Base-by-base conservation (phyloP, 2,329 filamentous ascomycete genomes). In the Ceratocystis cacaofunesta region DNA sequence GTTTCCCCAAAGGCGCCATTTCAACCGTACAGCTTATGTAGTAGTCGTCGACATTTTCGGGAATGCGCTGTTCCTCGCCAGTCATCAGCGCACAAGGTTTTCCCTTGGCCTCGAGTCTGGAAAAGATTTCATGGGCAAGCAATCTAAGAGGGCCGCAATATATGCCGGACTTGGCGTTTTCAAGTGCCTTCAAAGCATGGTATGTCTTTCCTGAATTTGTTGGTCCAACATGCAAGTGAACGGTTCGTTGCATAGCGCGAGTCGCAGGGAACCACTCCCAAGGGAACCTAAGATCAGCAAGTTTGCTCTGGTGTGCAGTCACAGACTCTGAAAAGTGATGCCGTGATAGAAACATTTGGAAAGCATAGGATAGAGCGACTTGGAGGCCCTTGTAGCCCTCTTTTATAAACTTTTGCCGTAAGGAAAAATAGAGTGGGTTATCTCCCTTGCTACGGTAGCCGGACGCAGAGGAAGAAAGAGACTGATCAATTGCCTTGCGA, bases 201-300 rank as follows among this genome's bases (percentile, higher is more conserved):
- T 97, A 99, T 0, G 95, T 99, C 79, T 99, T 99, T 66, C 94
- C 94, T 0, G 94, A 97, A 74, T 99, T 99, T 1, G 94, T 99
- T 1, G 94, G 94, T 0, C 94, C 94, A 62, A 99, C 91, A 71
- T 99, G 94, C 22, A 99, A 78, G 76, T 97, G 90, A 50, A 99
- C 82, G 0, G 85, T 92, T 57, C 94, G 82, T 71, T 92, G 89
- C 70, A 94, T 79, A 58, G 84, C 80, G 67, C 95, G 83, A 1
- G 94, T 94, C 3, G 83, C 85, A 0, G 92, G 90, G 72, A 87
- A 97, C 92, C 92, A 97, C 74, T 99, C 94, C 64, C 86, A 82
- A 0, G 94, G 94, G 74, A 85, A 91, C n/a, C 91, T 84, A 69
- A 96, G 77, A 75, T 96, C 90, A n/a, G 90, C 83, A 15, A 95